Evolutionary conservation across 139 green algal species (phyloP).

Genomic region (Astrephomene gubernaculifera): DNA sequence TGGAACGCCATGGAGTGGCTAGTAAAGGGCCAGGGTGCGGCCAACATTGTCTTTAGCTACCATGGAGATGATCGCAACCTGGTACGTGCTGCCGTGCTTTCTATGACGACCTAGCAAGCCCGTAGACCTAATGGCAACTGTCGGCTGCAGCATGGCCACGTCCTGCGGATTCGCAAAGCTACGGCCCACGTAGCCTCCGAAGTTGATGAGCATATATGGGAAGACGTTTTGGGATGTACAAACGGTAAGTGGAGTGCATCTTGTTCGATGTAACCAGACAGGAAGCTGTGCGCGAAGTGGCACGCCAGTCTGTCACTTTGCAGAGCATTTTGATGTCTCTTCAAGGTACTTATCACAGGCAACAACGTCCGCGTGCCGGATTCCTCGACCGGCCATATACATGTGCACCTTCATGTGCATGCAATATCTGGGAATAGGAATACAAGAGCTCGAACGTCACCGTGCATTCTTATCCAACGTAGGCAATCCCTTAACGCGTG

Average conservation of each 20-base stretch:
- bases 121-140: neutral
- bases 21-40: slow-evolving; percentile 32
- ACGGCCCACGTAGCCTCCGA: neutral
- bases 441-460: neutral
- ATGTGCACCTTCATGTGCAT: neutral
- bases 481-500: slow-evolving; percentile 9
- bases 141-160: slow-evolving; percentile 18
- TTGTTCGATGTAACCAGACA: neutral
- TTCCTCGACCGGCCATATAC: neutral
- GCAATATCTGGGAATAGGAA: neutral
- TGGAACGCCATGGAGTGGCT: slow-evolving; percentile 27
- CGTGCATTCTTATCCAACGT: neutral
- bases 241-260: neutral
- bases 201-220: neutral
- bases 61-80: slow-evolving; percentile 9
- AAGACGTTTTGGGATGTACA: neutral
- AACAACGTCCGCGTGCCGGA: too few relatives aligned
- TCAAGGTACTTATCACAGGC: neutral
- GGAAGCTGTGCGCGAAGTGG: neutral
- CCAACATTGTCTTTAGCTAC: slow-evolving; percentile 36
- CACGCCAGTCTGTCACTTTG: too few relatives aligned
- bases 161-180: slow-evolving; percentile 19
- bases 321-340: too few relatives aligned
- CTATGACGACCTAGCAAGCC: neutral
- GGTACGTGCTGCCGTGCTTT: neutral